Evolutionary conservation across 2,329 filamentous ascomycete genomes (phyloP).

Genomic region (Claviceps sp.): DNA sequence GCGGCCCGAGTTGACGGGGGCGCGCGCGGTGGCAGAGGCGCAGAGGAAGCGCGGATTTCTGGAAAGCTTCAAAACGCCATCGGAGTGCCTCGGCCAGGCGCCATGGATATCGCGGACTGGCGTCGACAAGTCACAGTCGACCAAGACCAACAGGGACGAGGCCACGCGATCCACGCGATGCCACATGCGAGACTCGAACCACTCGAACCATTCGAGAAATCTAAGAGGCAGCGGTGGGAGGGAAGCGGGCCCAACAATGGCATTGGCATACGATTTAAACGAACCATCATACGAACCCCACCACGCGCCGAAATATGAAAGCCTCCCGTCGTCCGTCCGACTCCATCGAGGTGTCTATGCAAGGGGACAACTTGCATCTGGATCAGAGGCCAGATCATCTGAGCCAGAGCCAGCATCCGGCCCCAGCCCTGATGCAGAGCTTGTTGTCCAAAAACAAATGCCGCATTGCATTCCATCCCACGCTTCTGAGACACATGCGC

Average conservation of each 20-base stretch:
- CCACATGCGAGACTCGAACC: not conserved
- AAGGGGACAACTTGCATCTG: not conserved
- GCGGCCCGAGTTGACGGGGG: not conserved
- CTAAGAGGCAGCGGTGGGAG: not conserved
- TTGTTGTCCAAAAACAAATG: too few species aligned
- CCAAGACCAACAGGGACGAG: not conserved
- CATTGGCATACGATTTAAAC: not conserved
- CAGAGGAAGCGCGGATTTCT: conserved; percentile 4
- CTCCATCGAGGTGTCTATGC: not conserved
- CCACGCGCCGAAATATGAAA: not conserved
- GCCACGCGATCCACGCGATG: not conserved
- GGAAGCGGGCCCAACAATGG: not conserved
- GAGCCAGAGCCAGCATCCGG: not conserved
- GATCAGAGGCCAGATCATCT: not conserved
- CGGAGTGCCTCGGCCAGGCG: not conserved
- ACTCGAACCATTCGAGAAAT: too few species aligned
- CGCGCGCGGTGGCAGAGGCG: conserved; percentile 1
- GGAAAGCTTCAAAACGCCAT: conserved; percentile 4
- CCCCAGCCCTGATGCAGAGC: too few species aligned
- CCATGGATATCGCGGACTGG: conserved; percentile 2
- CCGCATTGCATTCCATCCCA: not conserved
- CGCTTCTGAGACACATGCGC: too few species aligned
- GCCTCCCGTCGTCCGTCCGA: not conserved
- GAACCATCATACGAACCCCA: not conserved
- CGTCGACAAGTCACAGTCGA: not conserved